phyloP scores from a whole-genome alignment of 176 grass and related monocot species.

The maize (Zea mays) region DNA sequence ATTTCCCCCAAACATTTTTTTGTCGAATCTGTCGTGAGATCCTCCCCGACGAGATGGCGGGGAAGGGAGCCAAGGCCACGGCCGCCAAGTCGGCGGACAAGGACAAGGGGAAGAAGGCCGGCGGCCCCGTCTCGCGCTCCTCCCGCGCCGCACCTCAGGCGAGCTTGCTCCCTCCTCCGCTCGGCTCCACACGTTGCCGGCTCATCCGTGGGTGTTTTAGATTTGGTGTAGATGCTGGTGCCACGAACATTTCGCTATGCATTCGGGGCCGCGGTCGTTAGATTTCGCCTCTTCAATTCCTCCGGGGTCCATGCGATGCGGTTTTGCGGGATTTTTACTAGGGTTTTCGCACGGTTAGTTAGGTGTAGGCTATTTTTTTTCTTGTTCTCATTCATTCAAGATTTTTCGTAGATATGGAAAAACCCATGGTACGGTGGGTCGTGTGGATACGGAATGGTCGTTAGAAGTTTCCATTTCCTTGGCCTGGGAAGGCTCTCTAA shows the following conservation, averaged over 20 bases:
- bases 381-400: too few relatives aligned
- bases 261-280: background rate
- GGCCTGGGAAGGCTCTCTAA: too few relatives aligned
- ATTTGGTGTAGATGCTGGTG: too few relatives aligned
- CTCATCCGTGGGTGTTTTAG: background rate
- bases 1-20: too few relatives aligned
- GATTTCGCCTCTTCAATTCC: background rate
- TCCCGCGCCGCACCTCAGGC: conserved; percentile 49
- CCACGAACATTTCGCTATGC: conserved; percentile 13
- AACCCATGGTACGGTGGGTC: background rate
- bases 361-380: background rate
- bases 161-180: background rate
- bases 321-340: conserved; percentile 1
- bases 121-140: conserved; percentile 45
- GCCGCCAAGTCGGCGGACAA: conserved; percentile 54
- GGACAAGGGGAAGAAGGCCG: conserved; percentile 61
- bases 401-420: conserved; percentile 32
- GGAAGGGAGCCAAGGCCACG: conserved; percentile 55
- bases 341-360: background rate
- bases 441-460: too few relatives aligned
- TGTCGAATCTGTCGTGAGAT: too few relatives aligned
- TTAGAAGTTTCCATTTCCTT: too few relatives aligned
- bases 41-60: conserved; percentile 40
- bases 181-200: background rate
- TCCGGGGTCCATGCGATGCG: background rate